These are phyloP conservation scores for Aspergillus sclerotioniger DNA, from an alignment of 495 filamentous ascomycete species.

Conservation along the genomic window DNA sequence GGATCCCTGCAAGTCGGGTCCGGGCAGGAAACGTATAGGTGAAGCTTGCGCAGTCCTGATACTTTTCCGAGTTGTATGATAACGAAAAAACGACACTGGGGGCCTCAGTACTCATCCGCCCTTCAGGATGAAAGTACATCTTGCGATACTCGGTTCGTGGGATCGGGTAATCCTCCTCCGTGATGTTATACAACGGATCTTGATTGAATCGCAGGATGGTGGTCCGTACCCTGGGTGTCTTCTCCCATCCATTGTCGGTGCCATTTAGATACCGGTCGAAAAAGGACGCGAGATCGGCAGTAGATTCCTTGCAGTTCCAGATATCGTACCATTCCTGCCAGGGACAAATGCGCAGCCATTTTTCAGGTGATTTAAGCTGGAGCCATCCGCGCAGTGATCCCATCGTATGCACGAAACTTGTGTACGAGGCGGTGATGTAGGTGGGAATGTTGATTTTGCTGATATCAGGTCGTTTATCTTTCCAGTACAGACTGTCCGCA, in stretches of 20 bases:
- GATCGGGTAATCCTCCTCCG: conserved; percentile 30
- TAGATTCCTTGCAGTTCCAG: conserved; percentile 24
- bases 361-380: conserved; percentile 22
- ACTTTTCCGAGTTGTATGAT: conserved; percentile 27
- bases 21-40: conserved; percentile 27
- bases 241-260: conserved; percentile 41
- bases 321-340: conserved; percentile 46
- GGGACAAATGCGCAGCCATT: conserved; percentile 30
- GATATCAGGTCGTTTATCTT: conserved; percentile 30
- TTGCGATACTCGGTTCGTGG: conserved; percentile 32
- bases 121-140: conserved; percentile 22
- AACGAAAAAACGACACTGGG: conserved; percentile 4
- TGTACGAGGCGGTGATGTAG: conserved; percentile 30
- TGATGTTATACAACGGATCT: conserved; percentile 21
- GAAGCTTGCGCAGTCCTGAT: conserved; percentile 24
- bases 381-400: conserved; percentile 37
- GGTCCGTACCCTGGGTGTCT: conserved; percentile 35
- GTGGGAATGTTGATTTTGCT: conserved; percentile 23
- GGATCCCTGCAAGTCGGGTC: conserved; percentile 28
- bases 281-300: conserved; percentile 31
- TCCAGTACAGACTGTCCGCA: conserved; percentile 25
- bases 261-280: conserved; percentile 41
- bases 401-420: conserved; percentile 34
- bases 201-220: conserved; percentile 25
- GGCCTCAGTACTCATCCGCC: neutral